These are phyloP conservation scores for Ligustrum vulgare DNA, from an alignment of 257 asterid genomes.

Conservation along the genomic window DNA sequence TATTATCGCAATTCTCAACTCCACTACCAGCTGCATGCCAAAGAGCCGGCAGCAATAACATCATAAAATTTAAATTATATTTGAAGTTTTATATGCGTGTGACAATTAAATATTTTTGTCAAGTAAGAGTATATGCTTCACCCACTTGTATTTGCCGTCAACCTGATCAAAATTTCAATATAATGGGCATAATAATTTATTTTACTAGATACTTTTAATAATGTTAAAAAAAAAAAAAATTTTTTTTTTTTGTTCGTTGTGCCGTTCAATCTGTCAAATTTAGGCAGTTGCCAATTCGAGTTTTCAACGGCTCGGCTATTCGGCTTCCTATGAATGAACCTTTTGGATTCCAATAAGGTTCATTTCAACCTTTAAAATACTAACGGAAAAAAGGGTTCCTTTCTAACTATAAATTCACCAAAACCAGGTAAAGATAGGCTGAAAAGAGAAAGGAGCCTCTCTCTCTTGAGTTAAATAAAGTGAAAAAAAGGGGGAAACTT, in stretches of 20 bases:
- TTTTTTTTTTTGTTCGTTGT: not conserved
- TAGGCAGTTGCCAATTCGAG: no score
- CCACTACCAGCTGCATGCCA: constrained; percentile 1
- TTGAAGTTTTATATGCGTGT: not conserved
- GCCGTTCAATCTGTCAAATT: not conserved
- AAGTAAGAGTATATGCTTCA: constrained; percentile 12
- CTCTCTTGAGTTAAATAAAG: not conserved
- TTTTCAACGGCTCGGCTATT: no score
- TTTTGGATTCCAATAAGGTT: not conserved
- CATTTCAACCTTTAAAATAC: constrained; percentile 28
- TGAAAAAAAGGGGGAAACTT: not conserved
- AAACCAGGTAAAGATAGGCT: constrained; percentile 17
- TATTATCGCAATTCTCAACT: not conserved
- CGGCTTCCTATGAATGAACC: not conserved
- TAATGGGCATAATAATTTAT: no score
- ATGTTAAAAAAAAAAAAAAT: not conserved
- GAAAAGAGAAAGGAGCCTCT: constrained; percentile 31
- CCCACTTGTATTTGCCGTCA: not conserved
- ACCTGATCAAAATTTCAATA: not conserved
- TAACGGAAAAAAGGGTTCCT: constrained; percentile 32
- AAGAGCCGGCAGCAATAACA: constrained; percentile 34
- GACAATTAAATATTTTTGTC: constrained; percentile 9
- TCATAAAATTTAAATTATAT: not conserved
- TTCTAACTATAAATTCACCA: constrained; percentile 24
- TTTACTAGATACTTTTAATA: no score